Conservation (phyloP, 2,329 filamentous ascomycete species). For the Huntiella decipiens region DNA sequence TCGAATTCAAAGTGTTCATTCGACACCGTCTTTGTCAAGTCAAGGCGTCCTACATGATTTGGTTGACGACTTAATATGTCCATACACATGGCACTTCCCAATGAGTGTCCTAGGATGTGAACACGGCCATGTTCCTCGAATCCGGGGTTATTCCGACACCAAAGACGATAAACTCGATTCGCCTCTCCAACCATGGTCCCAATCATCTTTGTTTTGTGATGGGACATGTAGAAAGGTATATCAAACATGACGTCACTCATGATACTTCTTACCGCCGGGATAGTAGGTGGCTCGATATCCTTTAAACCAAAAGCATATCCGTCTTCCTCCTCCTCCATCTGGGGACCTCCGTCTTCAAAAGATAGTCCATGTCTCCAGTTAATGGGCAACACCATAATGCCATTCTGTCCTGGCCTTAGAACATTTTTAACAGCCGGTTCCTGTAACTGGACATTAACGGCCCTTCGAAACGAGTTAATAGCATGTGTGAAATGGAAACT, state of each 20-base stretch:
- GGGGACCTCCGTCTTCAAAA: conserved; percentile 59
- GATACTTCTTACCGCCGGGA: conserved; percentile 80
- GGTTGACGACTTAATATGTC: conserved; percentile 85
- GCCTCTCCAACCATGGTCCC: conserved; percentile 74
- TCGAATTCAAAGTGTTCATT: conserved; percentile 70
- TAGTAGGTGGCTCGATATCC: conserved; percentile 79
- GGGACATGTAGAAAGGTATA: conserved; percentile 92
- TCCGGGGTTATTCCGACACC: conserved; percentile 82
- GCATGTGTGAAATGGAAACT: conserved; percentile 95
- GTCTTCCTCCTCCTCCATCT: conserved; percentile 30
- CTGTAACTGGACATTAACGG: conserved; percentile 67
- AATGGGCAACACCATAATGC: conserved; percentile 81
- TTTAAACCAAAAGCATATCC: conserved; percentile 42
- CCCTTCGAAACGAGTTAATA: conserved; percentile 73
- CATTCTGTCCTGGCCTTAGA: conserved; percentile 54
- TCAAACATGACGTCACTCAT: conserved; percentile 98
- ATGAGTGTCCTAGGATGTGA: conserved; percentile 80
- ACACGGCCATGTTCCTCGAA: conserved; percentile 68
- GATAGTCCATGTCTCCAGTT: conserved; percentile 87
- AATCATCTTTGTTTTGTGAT: conserved; percentile 91
- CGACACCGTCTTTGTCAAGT: conserved; percentile 24
- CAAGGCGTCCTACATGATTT: conserved; percentile 39
- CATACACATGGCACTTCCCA: conserved; percentile 86
- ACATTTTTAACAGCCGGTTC: conserved; percentile 55
- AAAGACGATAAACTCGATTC: conserved; percentile 86